Evolutionary conservation across 768 basidiomycete species (phyloP).

Genomic region (Lactarius indigo): DNA sequence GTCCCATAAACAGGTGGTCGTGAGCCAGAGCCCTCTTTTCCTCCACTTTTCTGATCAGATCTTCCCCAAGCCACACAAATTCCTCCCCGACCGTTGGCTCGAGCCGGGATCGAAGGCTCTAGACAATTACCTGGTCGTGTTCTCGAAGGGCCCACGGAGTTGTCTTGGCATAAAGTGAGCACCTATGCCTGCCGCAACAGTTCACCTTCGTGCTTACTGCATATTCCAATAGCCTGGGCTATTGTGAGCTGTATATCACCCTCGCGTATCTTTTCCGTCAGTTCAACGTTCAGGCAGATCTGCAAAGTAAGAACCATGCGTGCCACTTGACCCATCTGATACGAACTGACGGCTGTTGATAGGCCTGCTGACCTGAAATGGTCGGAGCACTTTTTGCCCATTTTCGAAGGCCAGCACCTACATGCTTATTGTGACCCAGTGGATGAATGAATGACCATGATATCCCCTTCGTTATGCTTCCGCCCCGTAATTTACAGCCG

Average conservation of each 20-base stretch:
- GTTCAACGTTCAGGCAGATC: constrained; percentile 23
- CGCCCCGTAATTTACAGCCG: neutral
- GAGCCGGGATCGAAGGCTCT: constrained; percentile 6
- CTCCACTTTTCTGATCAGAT: constrained; percentile 16
- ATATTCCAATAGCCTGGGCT: constrained; percentile 18
- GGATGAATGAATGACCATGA: constrained; percentile 12
- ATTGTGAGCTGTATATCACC: constrained; percentile 25
- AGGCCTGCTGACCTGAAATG: constrained; percentile 16
- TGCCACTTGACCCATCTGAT: too few relatives aligned
- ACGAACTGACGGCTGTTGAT: neutral
- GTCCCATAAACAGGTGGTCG: neutral
- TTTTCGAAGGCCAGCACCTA: constrained; percentile 18
- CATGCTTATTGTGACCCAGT: constrained; percentile 19
- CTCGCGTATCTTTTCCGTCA: constrained; percentile 28
- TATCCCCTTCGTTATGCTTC: neutral
- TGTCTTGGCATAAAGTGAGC: constrained; percentile 27
- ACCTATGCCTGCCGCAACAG: neutral
- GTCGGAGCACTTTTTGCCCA: constrained; percentile 17
- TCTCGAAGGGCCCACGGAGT: constrained; percentile 27
- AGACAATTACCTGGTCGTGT: constrained; percentile 22
- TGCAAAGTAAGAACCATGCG: neutral
- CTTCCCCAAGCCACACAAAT: constrained; percentile 17
- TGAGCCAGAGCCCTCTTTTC: constrained; percentile 20
- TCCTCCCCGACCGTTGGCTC: constrained; percentile 27
- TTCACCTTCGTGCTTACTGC: neutral